phyloP scores from a whole-genome alignment of 768 basidiomycete genomes.

The Boletus vinaceobasis region DNA sequence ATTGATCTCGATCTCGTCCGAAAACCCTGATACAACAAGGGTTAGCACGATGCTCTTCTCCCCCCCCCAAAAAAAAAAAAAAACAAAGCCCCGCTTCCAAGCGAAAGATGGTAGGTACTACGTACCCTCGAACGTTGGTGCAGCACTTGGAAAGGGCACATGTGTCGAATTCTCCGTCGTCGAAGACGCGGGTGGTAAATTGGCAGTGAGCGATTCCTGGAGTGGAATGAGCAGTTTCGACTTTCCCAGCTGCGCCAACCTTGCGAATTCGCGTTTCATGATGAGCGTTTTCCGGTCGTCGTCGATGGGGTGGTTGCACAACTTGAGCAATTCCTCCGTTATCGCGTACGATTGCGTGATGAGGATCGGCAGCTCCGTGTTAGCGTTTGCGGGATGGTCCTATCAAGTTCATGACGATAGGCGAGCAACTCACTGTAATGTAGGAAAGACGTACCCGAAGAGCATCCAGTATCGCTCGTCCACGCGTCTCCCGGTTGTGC shows the following conservation, averaged over 20 bases:
- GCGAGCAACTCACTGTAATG: not conserved
- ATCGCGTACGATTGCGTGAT: constrained; percentile 56
- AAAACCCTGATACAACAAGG: constrained; percentile 50
- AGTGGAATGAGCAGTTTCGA: constrained; percentile 82
- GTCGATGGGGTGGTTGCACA: constrained; percentile 57
- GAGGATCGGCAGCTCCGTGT: constrained; percentile 43
- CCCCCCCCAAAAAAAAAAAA: not conserved
- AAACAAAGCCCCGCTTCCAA: not conserved
- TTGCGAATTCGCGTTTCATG: constrained; percentile 53
- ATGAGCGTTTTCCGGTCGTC: constrained; percentile 36
- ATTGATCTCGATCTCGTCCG: constrained; percentile 84
- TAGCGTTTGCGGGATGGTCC: constrained; percentile 44
- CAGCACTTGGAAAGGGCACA: constrained; percentile 74
- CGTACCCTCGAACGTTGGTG: constrained; percentile 71
- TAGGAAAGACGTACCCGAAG: constrained; percentile 46
- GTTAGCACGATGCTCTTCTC: not conserved
- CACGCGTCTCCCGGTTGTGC: constrained; percentile 53
- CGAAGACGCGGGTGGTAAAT: constrained; percentile 72
- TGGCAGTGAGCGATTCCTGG: constrained; percentile 88
- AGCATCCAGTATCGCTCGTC: constrained; percentile 52
- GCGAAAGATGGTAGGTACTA: not conserved
- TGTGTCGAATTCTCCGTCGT: constrained; percentile 49
- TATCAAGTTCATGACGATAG: constrained; percentile 20
- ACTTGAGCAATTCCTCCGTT: constrained; percentile 63
- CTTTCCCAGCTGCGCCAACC: constrained; percentile 52